Percentiles rank a stretch among this genome's conserved stretches.
Evolutionary conservation across 164 flowering plant species (phyloP).

Genomic region (Akebia trifoliata): DNA sequence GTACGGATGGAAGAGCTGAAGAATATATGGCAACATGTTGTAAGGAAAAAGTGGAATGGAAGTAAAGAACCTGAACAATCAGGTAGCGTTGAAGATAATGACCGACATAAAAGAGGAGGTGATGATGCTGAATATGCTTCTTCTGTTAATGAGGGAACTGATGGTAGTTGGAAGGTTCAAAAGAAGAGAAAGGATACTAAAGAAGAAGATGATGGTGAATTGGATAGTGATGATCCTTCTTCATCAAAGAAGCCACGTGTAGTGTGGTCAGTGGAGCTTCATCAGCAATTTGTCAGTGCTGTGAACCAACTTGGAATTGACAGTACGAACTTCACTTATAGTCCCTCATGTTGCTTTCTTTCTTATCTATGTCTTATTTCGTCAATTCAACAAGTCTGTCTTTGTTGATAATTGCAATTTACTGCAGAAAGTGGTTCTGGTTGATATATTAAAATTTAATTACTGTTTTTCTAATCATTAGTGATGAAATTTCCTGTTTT

Average conservation of each 20-base stretch:
- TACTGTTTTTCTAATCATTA: neutral
- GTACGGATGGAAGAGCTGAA: conserved; percentile 66
- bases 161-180: conserved; percentile 41
- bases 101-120: conserved; percentile 37
- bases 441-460: neutral
- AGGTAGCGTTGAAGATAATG: conserved; percentile 53
- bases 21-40: conserved; percentile 92
- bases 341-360: conserved; percentile 1
- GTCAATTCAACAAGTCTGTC: conserved; percentile 3
- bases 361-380: neutral
- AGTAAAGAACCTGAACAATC: conserved; percentile 55
- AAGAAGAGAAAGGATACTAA: conserved; percentile 52
- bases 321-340: conserved; percentile 47
- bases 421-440: neutral
- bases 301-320: conserved; percentile 92
- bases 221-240: conserved; percentile 59
- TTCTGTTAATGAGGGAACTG: conserved; percentile 57
- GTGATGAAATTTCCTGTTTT: conserved; percentile 8
- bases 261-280: conserved; percentile 90
- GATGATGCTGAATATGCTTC: conserved; percentile 61
- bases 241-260: conserved; percentile 83
- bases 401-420: neutral
- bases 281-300: conserved; percentile 84
- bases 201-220: conserved; percentile 65
- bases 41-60: conserved; percentile 57